phyloP scores from a whole-genome alignment of 2,329 filamentous ascomycete genomes.

The Colletotrichum sp. region DNA sequence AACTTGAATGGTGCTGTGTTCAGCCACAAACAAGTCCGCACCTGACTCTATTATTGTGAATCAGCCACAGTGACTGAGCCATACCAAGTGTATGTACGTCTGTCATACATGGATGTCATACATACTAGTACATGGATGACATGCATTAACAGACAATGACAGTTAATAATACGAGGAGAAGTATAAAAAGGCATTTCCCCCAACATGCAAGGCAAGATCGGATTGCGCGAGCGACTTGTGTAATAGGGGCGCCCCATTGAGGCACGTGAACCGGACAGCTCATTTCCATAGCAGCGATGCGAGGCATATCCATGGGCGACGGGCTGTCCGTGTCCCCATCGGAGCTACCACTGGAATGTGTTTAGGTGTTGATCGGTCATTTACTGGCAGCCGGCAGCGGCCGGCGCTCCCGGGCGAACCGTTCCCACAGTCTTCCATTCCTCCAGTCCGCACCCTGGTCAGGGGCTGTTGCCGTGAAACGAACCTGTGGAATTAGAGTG shows the following conservation, averaged over 20 bases:
- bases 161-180: background rate
- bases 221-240: background rate
- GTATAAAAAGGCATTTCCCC: background rate
- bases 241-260: background rate
- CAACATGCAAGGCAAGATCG: background rate
- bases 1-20: background rate
- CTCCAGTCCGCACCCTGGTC: background rate
- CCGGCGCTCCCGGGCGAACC: background rate
- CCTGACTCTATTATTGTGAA: too few relatives aligned
- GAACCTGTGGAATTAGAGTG: background rate
- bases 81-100: background rate
- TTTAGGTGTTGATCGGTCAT: background rate
- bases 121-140: background rate
- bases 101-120: background rate
- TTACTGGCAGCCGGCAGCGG: background rate
- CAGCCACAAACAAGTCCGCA: background rate
- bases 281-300: background rate
- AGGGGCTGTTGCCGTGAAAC: conserved; percentile 8
- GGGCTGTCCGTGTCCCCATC: background rate
- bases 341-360: background rate
- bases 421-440: background rate
- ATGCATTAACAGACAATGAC: background rate
- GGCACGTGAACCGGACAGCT: background rate
- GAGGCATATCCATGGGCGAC: background rate
- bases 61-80: background rate